These are phyloP conservation scores for Suhomyces bokatorum DNA, from an alignment of 1,139 yeast genomes.

Conservation along the genomic window DNA sequence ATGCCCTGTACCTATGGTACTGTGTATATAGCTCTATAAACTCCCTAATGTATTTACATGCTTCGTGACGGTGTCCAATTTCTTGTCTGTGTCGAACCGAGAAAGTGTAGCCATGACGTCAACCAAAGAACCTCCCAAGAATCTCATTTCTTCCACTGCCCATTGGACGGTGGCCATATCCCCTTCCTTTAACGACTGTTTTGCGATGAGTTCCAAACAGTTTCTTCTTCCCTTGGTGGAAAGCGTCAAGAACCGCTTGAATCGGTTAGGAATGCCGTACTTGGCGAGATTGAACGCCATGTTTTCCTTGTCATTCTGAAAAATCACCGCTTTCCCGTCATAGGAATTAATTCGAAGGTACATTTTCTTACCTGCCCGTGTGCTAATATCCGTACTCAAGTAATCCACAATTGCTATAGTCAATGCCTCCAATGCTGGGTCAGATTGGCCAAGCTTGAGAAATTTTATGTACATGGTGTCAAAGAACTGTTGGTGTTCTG, in stretches of 20 bases:
- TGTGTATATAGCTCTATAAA: slow-evolving; percentile 12
- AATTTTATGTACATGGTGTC: slow-evolving; percentile 15
- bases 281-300: slow-evolving; percentile 15
- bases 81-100: not conserved
- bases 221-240: slow-evolving; percentile 14
- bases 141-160: slow-evolving; percentile 36
- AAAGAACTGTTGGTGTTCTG: slow-evolving; percentile 12
- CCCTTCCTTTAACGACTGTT: slow-evolving; percentile 24
- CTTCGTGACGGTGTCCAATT: not conserved
- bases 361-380: slow-evolving; percentile 17
- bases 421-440: slow-evolving; percentile 15
- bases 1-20: not conserved
- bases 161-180: slow-evolving; percentile 30
- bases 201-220: slow-evolving; percentile 23
- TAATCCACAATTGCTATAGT: slow-evolving; percentile 10
- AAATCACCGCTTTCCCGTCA: slow-evolving; percentile 10
- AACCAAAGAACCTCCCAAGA: slow-evolving; percentile 28
- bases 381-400: slow-evolving; percentile 13
- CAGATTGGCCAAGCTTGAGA: slow-evolving; percentile 12
- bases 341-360: slow-evolving; percentile 12
- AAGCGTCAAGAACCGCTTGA: slow-evolving; percentile 16
- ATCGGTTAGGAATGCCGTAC: slow-evolving; percentile 17
- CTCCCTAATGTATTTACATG: slow-evolving; percentile 10
- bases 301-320: slow-evolving; percentile 2
- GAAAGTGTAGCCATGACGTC: slow-evolving; percentile 20